phyloP scores from a whole-genome alignment of 495 filamentous ascomycete species.

The Sordaria brevicollis region DNA sequence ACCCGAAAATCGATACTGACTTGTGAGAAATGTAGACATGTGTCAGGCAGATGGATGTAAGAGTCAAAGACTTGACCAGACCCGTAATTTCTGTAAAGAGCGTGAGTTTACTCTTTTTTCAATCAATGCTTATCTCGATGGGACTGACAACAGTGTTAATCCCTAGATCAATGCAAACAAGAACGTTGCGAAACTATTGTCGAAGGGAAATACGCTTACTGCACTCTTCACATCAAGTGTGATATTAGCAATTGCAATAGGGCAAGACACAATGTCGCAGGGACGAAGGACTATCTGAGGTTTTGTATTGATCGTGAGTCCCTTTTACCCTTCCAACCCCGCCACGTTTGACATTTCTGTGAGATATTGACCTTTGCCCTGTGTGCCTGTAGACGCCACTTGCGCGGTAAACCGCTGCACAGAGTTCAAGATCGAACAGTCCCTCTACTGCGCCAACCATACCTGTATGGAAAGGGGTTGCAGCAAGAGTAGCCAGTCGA shows the following conservation, averaged over 20 bases:
- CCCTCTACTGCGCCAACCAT: slow-evolving; percentile 15
- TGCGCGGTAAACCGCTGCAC: slow-evolving; percentile 14
- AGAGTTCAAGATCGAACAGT: slow-evolving; percentile 6
- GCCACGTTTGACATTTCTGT: too few relatives aligned
- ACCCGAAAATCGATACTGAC: not conserved
- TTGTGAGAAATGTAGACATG: slow-evolving; percentile 1
- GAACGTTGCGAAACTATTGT: slow-evolving; percentile 12
- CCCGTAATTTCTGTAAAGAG: slow-evolving; percentile 12
- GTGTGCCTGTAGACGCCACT: slow-evolving; percentile 18
- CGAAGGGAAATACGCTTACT: slow-evolving; percentile 13
- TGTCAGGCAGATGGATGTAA: slow-evolving; percentile 16
- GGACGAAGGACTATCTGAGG: slow-evolving; percentile 12
- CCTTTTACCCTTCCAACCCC: too few relatives aligned
- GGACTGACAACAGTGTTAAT: not conserved
- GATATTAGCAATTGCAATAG: slow-evolving; percentile 9
- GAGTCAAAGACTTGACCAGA: slow-evolving; percentile 9
- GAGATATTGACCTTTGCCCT: too few relatives aligned
- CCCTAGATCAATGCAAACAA: slow-evolving; percentile 12
- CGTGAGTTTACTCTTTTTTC: slow-evolving; percentile 5
- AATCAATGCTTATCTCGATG: too few relatives aligned
- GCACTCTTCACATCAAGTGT: slow-evolving; percentile 14
- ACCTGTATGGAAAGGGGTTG: slow-evolving; percentile 21
- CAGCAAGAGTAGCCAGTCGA: slow-evolving; percentile 3
- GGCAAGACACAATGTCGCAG: slow-evolving; percentile 4
- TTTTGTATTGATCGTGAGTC: slow-evolving; percentile 21